These are phyloP conservation scores for Diaporthe helianthi DNA, from an alignment of 2,329 filamentous ascomycete species.

Conservation along the genomic window DNA sequence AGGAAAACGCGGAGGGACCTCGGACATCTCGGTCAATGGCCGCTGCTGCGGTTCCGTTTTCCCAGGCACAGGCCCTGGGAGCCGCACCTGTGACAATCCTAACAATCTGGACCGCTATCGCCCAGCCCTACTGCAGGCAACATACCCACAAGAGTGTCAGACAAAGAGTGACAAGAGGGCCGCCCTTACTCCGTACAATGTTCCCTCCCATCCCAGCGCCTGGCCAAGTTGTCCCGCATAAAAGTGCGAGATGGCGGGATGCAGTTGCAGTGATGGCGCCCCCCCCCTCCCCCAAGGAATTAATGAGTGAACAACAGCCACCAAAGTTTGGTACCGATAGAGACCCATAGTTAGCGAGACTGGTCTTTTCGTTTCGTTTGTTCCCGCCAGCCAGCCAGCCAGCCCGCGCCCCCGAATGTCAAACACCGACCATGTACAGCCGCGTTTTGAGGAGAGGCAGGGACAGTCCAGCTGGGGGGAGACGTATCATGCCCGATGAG, in stretches of 20 bases:
- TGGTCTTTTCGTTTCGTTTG: constrained; percentile 16
- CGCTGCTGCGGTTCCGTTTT: constrained; percentile 15
- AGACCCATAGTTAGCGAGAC: constrained; percentile 3
- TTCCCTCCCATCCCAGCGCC: neutral
- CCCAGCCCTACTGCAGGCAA: constrained; percentile 21
- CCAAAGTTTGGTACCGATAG: neutral
- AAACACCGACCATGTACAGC: neutral
- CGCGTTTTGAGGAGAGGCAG: neutral
- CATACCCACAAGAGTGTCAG: neutral
- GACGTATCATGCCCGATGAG: constrained; percentile 15
- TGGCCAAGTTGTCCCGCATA: constrained; percentile 20
- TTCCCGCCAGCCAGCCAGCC: neutral
- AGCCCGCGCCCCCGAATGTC: neutral
- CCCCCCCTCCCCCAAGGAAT: too few species aligned
- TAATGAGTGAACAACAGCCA: too few species aligned
- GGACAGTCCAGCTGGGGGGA: neutral
- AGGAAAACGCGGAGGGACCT: neutral
- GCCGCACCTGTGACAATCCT: neutral
- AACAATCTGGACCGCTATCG: neutral
- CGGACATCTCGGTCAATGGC: constrained; percentile 8
- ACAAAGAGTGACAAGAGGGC: neutral
- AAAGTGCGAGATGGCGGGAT: constrained; percentile 22
- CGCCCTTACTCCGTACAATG: neutral
- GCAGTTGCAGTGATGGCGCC: too few species aligned
- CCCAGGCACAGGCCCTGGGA: neutral